A percentile compares a stretch with the other conserved stretches of the same genome.
Evolutionary conservation across 176 grass and related monocot genomes (phyloP).

Genomic region (Zoysia pacifica): DNA sequence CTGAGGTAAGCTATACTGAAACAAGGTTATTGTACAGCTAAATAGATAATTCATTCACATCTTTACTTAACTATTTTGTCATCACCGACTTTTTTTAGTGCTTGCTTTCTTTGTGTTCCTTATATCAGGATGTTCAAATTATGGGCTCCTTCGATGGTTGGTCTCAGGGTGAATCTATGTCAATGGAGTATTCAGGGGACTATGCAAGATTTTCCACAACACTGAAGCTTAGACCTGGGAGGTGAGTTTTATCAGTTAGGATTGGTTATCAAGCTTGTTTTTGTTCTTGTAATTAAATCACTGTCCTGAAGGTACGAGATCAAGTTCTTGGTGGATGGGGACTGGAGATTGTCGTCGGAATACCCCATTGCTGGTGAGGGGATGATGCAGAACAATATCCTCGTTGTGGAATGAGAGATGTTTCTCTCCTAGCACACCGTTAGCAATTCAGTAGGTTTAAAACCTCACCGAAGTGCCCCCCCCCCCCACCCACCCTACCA

Average conservation of each 20-base stretch:
- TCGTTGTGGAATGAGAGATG: constrained; percentile 49
- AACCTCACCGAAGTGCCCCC: too few species aligned
- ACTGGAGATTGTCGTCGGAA: constrained; percentile 81
- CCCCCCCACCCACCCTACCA: too few species aligned
- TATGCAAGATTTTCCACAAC: constrained; percentile 74
- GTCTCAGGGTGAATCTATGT: constrained; percentile 82
- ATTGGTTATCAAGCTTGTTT: neutral
- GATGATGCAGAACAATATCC: constrained; percentile 66
- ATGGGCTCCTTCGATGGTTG: constrained; percentile 97
- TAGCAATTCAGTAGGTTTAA: too few species aligned
- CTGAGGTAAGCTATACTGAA: constrained; percentile 68
- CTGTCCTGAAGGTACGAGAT: constrained; percentile 79
- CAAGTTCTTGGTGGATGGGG: constrained; percentile 90
- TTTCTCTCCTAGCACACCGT: neutral
- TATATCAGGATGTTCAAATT: constrained; percentile 75
- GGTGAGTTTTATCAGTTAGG: constrained; percentile 48
- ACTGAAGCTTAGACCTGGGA: constrained; percentile 88
- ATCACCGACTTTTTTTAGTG: neutral
- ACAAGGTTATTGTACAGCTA: neutral
- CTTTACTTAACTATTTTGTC: constrained; percentile 1
- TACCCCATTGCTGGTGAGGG: constrained; percentile 70
- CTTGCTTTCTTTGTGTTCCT: constrained; percentile 6
- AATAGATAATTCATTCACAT: neutral
- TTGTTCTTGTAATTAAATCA: constrained; percentile 1
- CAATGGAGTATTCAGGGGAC: constrained; percentile 66